phyloP scores from a whole-genome alignment of 2,329 filamentous ascomycete genomes.

The Ophiocordyceps australis region DNA sequence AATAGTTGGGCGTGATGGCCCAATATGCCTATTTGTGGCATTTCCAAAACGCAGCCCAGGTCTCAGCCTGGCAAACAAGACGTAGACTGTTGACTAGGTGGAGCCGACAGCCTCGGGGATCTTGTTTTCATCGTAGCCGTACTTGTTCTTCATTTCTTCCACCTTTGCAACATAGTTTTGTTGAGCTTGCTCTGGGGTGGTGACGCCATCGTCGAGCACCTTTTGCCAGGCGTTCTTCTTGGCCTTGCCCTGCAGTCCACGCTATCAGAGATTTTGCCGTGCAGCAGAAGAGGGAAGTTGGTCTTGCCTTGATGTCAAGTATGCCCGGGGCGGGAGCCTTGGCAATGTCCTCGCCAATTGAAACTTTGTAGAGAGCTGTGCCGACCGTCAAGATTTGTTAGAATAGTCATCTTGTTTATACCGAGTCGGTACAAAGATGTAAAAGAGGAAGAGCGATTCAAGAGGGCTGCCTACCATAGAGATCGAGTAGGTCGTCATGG shows the following conservation, averaged over 20 bases:
- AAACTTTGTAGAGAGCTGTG: slow-evolving; percentile 41
- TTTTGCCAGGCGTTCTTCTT: slow-evolving; percentile 68
- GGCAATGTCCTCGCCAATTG: slow-evolving; percentile 34
- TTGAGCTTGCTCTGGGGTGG: slow-evolving; percentile 52
- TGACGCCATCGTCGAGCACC: slow-evolving; percentile 43
- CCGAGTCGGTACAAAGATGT: too few relatives aligned
- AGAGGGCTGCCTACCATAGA: slow-evolving; percentile 28
- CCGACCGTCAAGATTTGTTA: too few relatives aligned
- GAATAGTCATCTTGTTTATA: too few relatives aligned
- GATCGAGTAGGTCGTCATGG: slow-evolving; percentile 45
- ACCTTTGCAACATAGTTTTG: slow-evolving; percentile 57
- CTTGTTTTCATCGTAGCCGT: slow-evolving; percentile 50
- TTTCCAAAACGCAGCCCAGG: background rate
- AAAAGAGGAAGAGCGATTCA: too few relatives aligned
- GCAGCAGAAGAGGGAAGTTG: background rate
- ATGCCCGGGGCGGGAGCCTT: slow-evolving; percentile 42
- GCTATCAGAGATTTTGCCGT: too few relatives aligned
- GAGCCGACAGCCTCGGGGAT: slow-evolving; percentile 34
- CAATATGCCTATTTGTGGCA: too few relatives aligned
- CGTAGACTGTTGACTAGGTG: background rate
- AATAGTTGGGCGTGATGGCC: too few relatives aligned
- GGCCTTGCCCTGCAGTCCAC: slow-evolving; percentile 57
- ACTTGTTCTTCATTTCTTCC: slow-evolving; percentile 50
- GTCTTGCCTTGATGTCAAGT: slow-evolving; percentile 48
- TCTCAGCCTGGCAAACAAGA: too few relatives aligned